Conservation (phyloP, 352 stramenopile species). For the Phytopythium sindhum region DNA sequence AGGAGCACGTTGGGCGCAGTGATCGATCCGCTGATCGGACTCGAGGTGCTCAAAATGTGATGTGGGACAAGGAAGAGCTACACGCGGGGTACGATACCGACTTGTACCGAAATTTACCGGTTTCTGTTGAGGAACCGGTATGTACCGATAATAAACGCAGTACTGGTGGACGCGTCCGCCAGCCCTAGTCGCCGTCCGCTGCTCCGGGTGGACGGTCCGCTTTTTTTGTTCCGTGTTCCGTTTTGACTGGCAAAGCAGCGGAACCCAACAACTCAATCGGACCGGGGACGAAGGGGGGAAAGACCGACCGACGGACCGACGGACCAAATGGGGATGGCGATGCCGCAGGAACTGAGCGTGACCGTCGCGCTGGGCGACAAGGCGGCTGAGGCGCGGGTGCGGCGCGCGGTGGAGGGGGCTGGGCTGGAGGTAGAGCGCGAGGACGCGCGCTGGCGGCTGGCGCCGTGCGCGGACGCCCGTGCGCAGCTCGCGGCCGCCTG, state of each 20-base stretch:
- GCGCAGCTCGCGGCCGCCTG: constrained; percentile 53
- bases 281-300: neutral
- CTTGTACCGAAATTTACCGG: no score
- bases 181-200: no score
- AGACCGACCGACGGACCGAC: neutral
- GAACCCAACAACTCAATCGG: constrained; percentile 1
- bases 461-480: constrained; percentile 26
- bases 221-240: constrained; percentile 3
- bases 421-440: constrained; percentile 16
- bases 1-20: no score
- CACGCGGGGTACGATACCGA: no score
- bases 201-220: no score
- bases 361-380: constrained; percentile 12
- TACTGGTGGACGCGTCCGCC: no score
- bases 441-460: constrained; percentile 21
- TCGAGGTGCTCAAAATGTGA: neutral
- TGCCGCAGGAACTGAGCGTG: constrained; percentile 26
- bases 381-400: constrained; percentile 18
- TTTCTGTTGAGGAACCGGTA: no score
- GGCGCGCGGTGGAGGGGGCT: constrained; percentile 20
- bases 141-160: no score
- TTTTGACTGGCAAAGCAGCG: constrained; percentile 5
- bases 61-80: neutral
- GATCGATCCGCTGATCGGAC: neutral
- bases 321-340: constrained; percentile 27